Conservation (phyloP, 2,329 filamentous ascomycete species). For the Fusarium sp. region DNA sequence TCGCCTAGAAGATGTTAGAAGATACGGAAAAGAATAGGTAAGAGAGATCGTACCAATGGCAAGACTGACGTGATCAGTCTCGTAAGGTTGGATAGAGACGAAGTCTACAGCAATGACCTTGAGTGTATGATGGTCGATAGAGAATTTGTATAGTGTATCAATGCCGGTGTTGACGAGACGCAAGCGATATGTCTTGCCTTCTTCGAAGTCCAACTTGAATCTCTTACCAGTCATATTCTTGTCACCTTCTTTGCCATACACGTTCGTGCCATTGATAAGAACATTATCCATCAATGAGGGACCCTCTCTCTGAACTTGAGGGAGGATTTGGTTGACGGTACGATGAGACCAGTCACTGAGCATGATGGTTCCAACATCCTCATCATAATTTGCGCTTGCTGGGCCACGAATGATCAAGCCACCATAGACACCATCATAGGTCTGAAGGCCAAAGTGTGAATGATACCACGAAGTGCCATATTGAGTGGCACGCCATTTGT, state of each 20-base stretch:
- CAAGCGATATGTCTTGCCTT: slow-evolving; percentile 63
- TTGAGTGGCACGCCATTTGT: slow-evolving; percentile 70
- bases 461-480: slow-evolving; percentile 75
- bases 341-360: slow-evolving; percentile 72
- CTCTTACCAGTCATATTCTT: slow-evolving; percentile 53
- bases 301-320: slow-evolving; percentile 32
- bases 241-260: slow-evolving; percentile 45
- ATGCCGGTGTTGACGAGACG: slow-evolving; percentile 65
- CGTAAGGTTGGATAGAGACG: slow-evolving; percentile 71
- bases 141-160: slow-evolving; percentile 63
- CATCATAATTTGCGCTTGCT: slow-evolving; percentile 71
- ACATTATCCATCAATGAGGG: slow-evolving; percentile 59
- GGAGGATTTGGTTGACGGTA: slow-evolving; percentile 58
- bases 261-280: slow-evolving; percentile 62
- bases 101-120: slow-evolving; percentile 72
- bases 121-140: slow-evolving; percentile 70
- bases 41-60: slow-evolving; percentile 56
- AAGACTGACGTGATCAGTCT: slow-evolving; percentile 65
- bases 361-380: slow-evolving; percentile 73
- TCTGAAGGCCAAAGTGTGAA: slow-evolving; percentile 68
- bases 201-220: slow-evolving; percentile 57
- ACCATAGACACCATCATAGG: slow-evolving; percentile 71
- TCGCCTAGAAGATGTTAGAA: slow-evolving; percentile 56
- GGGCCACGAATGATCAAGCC: slow-evolving; percentile 75
- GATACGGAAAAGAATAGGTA: too few species aligned